Conservation (phyloP, 768 basidiomycete species). For the Termitomyces titanicus region DNA sequence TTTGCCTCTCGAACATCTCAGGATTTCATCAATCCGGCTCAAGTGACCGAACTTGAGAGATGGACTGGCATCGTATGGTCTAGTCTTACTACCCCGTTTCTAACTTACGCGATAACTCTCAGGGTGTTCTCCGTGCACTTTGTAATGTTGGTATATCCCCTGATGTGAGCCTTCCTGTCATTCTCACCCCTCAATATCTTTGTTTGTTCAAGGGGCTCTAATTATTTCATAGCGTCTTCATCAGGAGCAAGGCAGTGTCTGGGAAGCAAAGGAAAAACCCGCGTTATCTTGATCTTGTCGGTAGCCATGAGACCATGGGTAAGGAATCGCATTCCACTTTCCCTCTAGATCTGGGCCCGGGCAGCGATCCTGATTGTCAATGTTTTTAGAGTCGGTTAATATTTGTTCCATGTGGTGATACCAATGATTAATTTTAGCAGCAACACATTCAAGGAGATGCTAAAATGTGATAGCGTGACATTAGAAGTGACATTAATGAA, state of each 20-base stretch:
- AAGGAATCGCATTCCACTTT: not conserved
- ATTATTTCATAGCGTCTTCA: slow-evolving; percentile 43
- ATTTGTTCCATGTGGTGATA: no score
- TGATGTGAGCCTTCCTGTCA: slow-evolving; percentile 39
- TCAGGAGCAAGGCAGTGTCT: slow-evolving; percentile 51
- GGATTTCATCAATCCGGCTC: slow-evolving; percentile 71
- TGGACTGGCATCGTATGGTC: slow-evolving; percentile 50
- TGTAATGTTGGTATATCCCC: slow-evolving; percentile 40
- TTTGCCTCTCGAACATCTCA: slow-evolving; percentile 72
- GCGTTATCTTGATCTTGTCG: not conserved
- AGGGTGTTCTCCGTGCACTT: slow-evolving; percentile 59
- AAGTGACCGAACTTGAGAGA: slow-evolving; percentile 54
- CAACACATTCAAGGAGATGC: not conserved
- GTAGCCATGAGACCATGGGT: not conserved
- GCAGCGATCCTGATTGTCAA: no score
- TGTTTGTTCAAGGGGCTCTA: not conserved
- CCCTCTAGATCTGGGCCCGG: not conserved
- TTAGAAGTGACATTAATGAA: not conserved
- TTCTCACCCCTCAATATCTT: not conserved
- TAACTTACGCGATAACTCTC: slow-evolving; percentile 7
- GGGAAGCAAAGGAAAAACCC: slow-evolving; percentile 29
- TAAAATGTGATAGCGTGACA: not conserved
- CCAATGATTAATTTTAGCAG: no score
- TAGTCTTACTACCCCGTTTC: not conserved
- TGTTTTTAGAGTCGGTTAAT: no score